Base-by-base conservation (phyloP, 106 monocot species). In the Dendrobium chrysotoxum region DNA sequence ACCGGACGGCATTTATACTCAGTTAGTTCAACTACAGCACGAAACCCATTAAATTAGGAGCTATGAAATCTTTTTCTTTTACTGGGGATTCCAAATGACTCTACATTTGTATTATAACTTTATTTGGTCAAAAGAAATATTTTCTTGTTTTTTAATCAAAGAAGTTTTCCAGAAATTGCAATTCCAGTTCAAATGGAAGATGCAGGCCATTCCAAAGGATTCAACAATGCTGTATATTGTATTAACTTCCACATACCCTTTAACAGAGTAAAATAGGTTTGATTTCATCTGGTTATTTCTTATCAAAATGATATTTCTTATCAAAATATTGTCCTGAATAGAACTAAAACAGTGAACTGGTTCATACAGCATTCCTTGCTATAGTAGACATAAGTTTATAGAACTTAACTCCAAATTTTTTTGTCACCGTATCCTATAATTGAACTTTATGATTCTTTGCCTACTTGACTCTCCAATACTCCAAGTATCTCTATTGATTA, bases 11-110 rank as follows among this genome's bases (percentile, higher is more conserved):
- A 42, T 77, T 10, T 85, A 85, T 28, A 31, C 53, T 6, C 80
- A 81, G 35, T 28, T 85, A 40, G 71, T 81, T 77, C 77, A 77
- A 44, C 68, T 81, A 80, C 85, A 81, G 28, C 41, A 80, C 4
- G 70, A 80, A 47, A 39, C n/a, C 1, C 21, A 42, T 39, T 75
- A 21, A 75, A 75, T 42, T 20, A 30, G 35, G 17, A 75, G 42
- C 21, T 75, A 30, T 75, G 5, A 8, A 40, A 50, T 50, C 16
- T 50, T 50, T 50, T 50, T 13, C 13, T 11, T 50, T 50, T 50
- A 16, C 11, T 50, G 50, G 50, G 50, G 50, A 50, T 50, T 50
- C 13, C 50, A 15, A 50, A 50, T 50, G 50, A 50, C 50, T 16
- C 50, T 1, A 50, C 50, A 50, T 50, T 15, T 50, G 44, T 44